Evolutionary conservation across 176 grass and related monocot genomes (phyloP), one percentile per base, ranked within the genome.

Genomic region (Elymus sibiricus): DNA sequence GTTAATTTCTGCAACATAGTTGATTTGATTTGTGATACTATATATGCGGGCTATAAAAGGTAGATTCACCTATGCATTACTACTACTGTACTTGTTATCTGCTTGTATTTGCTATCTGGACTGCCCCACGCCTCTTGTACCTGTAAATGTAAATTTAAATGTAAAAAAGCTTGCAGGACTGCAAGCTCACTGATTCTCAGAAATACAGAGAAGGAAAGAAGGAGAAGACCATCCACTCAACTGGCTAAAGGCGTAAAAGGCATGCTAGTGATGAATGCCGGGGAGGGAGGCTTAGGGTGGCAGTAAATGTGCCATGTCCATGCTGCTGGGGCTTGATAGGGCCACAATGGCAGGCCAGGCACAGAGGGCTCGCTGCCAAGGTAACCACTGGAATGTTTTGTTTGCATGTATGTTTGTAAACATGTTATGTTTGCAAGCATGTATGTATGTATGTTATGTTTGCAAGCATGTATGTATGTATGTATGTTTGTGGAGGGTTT

Each of bases 61-160:
- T n/a, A 60, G 19, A 47, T 68, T 81, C 21, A 5, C 34, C 44
- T 76, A 67, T 27, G 11, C 26, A 46, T 74, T 74, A 27, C n/a
- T n/a, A n/a, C n/a, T n/a, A n/a, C n/a, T n/a, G n/a, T n/a, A n/a
- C 24, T 37, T 81, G 69, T 0, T 58, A 1, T 58, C 16, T 58
- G 13, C 80, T 71, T 71, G 7, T 27, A 71, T 55, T 6, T 21
- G 51, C 17, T 56, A 26, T 56, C 15, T 70, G 31, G 14, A 71
- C 26, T 70, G 65, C 31, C 22, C 55, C 14, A 11, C 32, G 19
- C n/a, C 35, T 39, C 12, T 27, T 35, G 42, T 43, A 11, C 44
- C 66, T 55, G 73, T 51, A 78, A 11, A 83, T 55, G 73, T 51
- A 78, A 11, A 83, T 71, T 27, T 19, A 47, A 56, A 61, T 83